Base-by-base conservation (phyloP, 495 filamentous ascomycete genomes). In the Neurospora sp. region DNA sequence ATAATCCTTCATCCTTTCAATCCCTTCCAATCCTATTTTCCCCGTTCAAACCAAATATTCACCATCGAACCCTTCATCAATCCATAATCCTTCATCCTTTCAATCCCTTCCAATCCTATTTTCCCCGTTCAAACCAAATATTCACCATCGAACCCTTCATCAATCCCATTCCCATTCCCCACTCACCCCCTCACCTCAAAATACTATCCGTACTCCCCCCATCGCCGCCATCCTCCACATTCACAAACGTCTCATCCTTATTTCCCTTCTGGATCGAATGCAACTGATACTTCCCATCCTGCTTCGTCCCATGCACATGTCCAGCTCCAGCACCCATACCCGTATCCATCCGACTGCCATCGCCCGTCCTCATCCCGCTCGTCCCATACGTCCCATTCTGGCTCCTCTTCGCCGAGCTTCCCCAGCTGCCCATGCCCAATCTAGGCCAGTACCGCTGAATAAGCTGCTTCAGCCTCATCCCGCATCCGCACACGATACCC, bases 401-500 rank as follows among this genome's bases (percentile, higher is more conserved):
- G 3, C 37, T 73, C 40, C 27, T 27, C 16, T 31, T 39, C 18
- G 31, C 16, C 44, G 61, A 68, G 20, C 39, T 27, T 9, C 44
- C 9, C 12, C 71, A 73, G 27, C 71, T n/a, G 39, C 40, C 37
- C 22, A 74, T 70, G 69, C 73, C 74, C 22, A 77, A 39, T 39
- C 41, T 53, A 8, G 76, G 76, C 16, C 74, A 68, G 38, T 73
- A 75, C 3, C 65, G 39, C 16, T 65, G 59, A 16, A 78, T 53
- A 3, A 78, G 71, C 40, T 72, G 73, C 73, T 77, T 78, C 22
- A 78, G 72, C 1, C 74, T 61, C 70, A 76, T 75, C 16, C 79
- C 74, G 44, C 76, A 80, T 16, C 79, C 80, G 70, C 81, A 82
- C 39, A 82, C 72, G 35, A 84, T 80, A 10, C 79, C 82, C 8